These are phyloP conservation scores for Kentomonas sorsogonicus DNA, from an alignment of 208 protist species.

Conservation along the genomic window DNA sequence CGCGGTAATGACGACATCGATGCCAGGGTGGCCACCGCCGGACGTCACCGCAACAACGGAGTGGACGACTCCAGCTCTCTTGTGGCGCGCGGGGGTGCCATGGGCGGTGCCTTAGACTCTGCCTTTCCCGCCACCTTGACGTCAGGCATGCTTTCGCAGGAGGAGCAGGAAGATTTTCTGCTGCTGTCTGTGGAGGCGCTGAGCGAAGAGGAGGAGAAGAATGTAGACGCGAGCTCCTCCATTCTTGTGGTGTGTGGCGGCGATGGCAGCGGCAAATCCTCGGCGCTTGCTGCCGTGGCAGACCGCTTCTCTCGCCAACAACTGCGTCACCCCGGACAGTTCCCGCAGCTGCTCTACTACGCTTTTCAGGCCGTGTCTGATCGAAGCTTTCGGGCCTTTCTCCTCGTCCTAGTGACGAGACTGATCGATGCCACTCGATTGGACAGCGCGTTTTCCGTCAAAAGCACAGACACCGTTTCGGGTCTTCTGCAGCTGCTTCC, in stretches of 20 bases:
- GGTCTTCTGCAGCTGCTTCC: slow-evolving; percentile 50
- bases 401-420: slow-evolving; percentile 47
- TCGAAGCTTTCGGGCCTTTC: slow-evolving; percentile 38
- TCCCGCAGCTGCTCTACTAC: slow-evolving; percentile 45
- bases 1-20: slow-evolving; percentile 20
- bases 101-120: no score
- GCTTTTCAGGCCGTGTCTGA: slow-evolving; percentile 46
- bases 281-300: slow-evolving; percentile 40
- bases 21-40: no score
- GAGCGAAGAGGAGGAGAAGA: neutral
- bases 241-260: slow-evolving; percentile 56
- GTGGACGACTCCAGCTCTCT: no score
- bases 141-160: no score
- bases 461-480: slow-evolving; percentile 38
- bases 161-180: no score
- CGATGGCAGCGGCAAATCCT: slow-evolving; percentile 77
- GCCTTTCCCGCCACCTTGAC: no score
- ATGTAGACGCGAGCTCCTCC: slow-evolving; percentile 1
- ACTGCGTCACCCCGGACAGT: slow-evolving; percentile 5
- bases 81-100: no score
- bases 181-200: no score
- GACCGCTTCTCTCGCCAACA: slow-evolving; percentile 24
- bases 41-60: no score
- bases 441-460: slow-evolving; percentile 39
- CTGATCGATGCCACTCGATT: slow-evolving; percentile 34